Evolutionary conservation across 2,329 filamentous ascomycete species (phyloP), one percentile per base, ranked within the genome.

Genomic region (Fusarium falciforme): DNA sequence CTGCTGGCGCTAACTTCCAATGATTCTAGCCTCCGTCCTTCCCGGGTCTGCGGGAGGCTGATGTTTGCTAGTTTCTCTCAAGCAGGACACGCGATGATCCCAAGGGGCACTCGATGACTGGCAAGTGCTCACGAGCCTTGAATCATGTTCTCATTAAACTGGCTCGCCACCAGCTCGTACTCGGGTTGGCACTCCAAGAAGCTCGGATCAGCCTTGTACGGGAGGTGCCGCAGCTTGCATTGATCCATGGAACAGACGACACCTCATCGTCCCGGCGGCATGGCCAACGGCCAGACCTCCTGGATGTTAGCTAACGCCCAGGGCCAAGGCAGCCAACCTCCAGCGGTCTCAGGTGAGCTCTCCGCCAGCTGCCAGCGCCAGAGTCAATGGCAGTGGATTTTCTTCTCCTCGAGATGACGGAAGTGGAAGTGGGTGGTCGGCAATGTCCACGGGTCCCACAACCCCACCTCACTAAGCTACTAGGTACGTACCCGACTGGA

Each of bases 151-250:
- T 71, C 67, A 74, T 73, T 64, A 64, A 74, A 66, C 68, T 74
- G 72, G 62, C 75, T 70, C 68, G 65, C 61, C 63, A 66, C 33
- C 31, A 61, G 67, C 72, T 74, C 72, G 72, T 75, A 67, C 74
- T 74, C 72, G 72, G 69, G 72, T 75, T 75, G 42, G 25, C 20
- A 17, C 40, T 62, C 38, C 61, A 29, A 49, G 11, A 74, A 74
- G 71, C 68, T 69, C 47, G 54, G 64, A 58, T 66, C 65, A 72
- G 54, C 68, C 60, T 55, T 35, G 47, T 57, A 61, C 68, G 65
- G 72, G 71, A 74, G 68, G 68, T 72, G 60, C 65, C 65, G 59
- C 49, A 58, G 61, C 59, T 68, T 72, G 49, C 52, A 70, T 72
- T 63, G 42, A 49, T 22, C 22, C 22, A 22, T 49, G 22, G 33